These are phyloP conservation scores for Phyllosticta citribraziliensis DNA, from an alignment of 2,329 filamentous ascomycete genomes.

Conservation along the genomic window DNA sequence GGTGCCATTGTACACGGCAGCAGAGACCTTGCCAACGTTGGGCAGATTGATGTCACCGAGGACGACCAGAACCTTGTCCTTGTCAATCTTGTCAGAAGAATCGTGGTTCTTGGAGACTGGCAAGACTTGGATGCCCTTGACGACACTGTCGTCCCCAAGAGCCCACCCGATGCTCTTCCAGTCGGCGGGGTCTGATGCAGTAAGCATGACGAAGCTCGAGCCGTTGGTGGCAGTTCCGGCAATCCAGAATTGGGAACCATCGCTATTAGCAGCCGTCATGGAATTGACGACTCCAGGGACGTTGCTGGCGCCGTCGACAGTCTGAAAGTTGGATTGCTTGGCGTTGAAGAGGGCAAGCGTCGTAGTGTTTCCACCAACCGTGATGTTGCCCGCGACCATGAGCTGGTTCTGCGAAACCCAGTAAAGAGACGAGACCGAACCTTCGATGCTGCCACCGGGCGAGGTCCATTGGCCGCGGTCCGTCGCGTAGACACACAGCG, in stretches of 20 bases:
- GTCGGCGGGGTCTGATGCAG: conserved; percentile 66
- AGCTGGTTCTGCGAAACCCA: conserved; percentile 68
- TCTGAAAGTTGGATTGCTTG: conserved; percentile 55
- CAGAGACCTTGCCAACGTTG: conserved; percentile 70
- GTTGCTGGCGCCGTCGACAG: conserved; percentile 48
- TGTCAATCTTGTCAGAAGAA: conserved; percentile 51
- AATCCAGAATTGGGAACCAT: conserved; percentile 70
- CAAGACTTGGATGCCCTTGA: conserved; percentile 77
- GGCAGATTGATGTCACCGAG: conserved; percentile 74
- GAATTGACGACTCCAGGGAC: conserved; percentile 75
- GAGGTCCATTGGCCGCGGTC: conserved; percentile 66
- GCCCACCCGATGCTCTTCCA: conserved; percentile 58
- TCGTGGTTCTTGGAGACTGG: conserved; percentile 59
- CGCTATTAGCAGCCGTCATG: conserved; percentile 62
- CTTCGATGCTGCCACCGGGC: conserved; percentile 62
- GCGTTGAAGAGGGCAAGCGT: conserved; percentile 66
- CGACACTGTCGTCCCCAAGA: conserved; percentile 55
- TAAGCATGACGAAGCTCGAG: conserved; percentile 54
- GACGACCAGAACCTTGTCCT: conserved; percentile 65
- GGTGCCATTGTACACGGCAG: conserved; percentile 79
- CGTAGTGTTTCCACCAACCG: conserved; percentile 53
- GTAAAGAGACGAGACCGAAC: conserved; percentile 59
- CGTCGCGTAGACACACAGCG: conserved; percentile 70
- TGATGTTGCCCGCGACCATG: conserved; percentile 68
- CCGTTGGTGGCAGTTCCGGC: conserved; percentile 61